Evolutionary conservation across 257 asterid genomes (phyloP).

Genomic region (Cruciata laevipes): DNA sequence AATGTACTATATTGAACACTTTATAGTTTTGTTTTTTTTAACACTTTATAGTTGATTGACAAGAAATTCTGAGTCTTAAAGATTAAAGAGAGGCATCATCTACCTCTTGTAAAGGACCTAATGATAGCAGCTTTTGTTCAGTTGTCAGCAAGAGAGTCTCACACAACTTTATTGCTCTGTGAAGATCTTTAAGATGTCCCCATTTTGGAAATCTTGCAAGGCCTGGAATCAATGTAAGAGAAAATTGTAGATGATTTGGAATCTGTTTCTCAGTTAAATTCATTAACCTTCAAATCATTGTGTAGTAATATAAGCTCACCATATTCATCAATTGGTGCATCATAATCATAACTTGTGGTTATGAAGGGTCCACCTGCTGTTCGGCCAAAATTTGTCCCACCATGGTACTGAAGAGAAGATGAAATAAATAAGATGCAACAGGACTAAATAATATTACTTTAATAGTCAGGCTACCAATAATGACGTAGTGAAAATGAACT

Average conservation of each 20-base stretch:
- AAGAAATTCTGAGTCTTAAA: not conserved
- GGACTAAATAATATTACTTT: not conserved
- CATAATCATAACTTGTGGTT: slow-evolving; percentile 90
- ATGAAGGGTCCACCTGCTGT: slow-evolving; percentile 96
- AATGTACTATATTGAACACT: not conserved
- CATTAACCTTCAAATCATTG: slow-evolving; percentile 3
- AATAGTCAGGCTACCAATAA: not conserved
- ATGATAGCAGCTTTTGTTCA: slow-evolving; percentile 34
- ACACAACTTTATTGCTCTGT: slow-evolving; percentile 64
- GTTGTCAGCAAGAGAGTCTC: slow-evolving; percentile 61
- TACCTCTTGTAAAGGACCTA: slow-evolving; percentile 85
- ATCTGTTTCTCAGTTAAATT: not conserved
- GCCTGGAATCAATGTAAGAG: slow-evolving; percentile 44
- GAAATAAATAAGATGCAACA: not conserved
- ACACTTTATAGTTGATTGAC: not conserved
- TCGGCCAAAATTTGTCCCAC: slow-evolving; percentile 97
- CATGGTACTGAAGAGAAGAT: slow-evolving; percentile 61
- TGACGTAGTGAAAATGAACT: not conserved
- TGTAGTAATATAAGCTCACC: slow-evolving; percentile 30
- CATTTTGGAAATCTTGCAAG: slow-evolving; percentile 80
- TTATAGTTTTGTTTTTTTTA: too few relatives aligned
- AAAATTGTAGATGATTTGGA: slow-evolving; percentile 14
- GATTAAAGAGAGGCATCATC: slow-evolving; percentile 3
- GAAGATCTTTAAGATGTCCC: slow-evolving; percentile 94
- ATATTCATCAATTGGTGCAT: slow-evolving; percentile 95